Evolutionary conservation across 768 basidiomycete species (phyloP).

Genomic region (Agrocybe pediades): DNA sequence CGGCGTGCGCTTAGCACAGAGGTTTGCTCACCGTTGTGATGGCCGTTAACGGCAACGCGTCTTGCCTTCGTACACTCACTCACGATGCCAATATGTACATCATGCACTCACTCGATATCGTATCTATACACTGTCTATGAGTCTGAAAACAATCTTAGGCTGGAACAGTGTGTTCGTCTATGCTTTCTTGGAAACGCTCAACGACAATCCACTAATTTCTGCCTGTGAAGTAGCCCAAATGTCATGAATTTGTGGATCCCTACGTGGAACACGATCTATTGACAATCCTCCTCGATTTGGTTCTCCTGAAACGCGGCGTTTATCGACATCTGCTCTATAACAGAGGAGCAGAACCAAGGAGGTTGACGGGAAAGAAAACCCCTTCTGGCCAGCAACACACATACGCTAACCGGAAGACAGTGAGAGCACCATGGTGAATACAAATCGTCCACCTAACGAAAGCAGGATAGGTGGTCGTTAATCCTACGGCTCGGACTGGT

Average conservation of each 20-base stretch:
- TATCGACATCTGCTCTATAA: constrained; percentile 85
- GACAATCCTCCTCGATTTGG: constrained; percentile 75
- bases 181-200: background rate
- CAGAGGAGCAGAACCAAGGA: constrained; percentile 66
- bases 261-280: constrained; percentile 85
- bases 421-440: too few relatives aligned
- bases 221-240: constrained; percentile 45
- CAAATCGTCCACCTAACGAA: background rate
- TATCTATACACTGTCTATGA: constrained; percentile 84
- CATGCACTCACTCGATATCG: constrained; percentile 63
- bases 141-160: constrained; percentile 73
- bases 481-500: constrained; percentile 61
- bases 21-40: background rate
- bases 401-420: too few relatives aligned
- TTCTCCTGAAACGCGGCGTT: constrained; percentile 80
- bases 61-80: background rate
- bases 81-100: constrained; percentile 79
- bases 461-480: constrained; percentile 59
- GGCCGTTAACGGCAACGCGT: background rate
- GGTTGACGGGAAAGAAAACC: constrained; percentile 48
- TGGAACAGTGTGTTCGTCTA: constrained; percentile 79
- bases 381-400: too few relatives aligned
- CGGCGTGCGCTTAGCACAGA: too few relatives aligned
- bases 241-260: constrained; percentile 76
- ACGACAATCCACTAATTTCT: background rate